A percentile compares a stretch with the other conserved stretches of the same genome.
phyloP scores from a whole-genome alignment of 2,329 filamentous ascomycete species.

The Ophiocordyceps camponoti-leonardi region DNA sequence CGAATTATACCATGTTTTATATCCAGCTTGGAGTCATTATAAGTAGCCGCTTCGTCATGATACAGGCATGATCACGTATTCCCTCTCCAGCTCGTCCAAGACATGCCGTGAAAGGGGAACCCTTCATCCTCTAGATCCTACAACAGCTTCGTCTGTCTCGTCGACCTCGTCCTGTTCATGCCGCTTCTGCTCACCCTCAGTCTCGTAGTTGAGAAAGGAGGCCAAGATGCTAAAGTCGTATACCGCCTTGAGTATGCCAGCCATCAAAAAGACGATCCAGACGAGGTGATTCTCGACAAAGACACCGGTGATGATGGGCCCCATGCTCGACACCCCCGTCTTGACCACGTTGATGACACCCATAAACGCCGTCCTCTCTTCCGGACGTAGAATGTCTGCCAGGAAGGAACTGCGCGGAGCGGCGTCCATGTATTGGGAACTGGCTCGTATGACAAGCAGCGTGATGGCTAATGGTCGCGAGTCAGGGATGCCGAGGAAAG shows the following conservation, averaged over 20 bases:
- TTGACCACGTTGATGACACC: constrained; percentile 17
- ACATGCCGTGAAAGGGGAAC: neutral
- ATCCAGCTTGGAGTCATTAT: too few species aligned
- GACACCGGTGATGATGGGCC: constrained; percentile 16
- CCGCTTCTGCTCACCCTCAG: neutral
- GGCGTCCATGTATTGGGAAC: neutral
- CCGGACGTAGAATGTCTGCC: neutral
- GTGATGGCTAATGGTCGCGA: neutral
- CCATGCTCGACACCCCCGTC: constrained; percentile 18
- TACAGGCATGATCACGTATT: too few species aligned
- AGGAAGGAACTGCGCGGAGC: neutral
- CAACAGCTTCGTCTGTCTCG: neutral
- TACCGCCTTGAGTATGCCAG: neutral
- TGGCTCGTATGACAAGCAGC: neutral
- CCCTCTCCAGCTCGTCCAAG: neutral
- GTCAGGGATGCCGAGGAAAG: neutral
- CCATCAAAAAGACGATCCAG: constrained; percentile 15
- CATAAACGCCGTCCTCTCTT: neutral
- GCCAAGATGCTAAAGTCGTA: neutral
- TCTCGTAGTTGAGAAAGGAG: neutral
- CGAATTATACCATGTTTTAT: too few species aligned
- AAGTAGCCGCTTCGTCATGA: neutral
- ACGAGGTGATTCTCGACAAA: neutral
- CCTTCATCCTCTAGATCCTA: neutral
- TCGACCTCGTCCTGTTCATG: neutral